Evolutionary conservation across 306 rosid genomes (phyloP).

Genomic region (Quercus mongolica): DNA sequence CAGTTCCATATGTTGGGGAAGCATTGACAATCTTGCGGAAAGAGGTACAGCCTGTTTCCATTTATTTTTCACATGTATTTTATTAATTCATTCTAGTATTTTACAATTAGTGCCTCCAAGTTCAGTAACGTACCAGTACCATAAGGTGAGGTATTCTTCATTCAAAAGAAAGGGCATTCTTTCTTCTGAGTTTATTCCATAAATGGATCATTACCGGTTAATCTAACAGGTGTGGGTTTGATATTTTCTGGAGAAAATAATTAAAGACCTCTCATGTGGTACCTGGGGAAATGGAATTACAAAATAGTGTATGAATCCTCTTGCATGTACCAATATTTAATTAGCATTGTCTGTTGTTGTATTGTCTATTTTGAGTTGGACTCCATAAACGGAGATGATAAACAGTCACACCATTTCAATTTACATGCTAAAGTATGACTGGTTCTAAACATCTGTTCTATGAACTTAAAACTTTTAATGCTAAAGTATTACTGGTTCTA

Average conservation of each 20-base stretch:
- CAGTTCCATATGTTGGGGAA: slow-evolving; percentile 97
- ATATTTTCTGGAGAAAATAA: slow-evolving; percentile 1
- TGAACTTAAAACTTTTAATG: neutral
- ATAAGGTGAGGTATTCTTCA: neutral
- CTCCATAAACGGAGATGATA: neutral
- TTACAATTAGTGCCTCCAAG: neutral
- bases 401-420: neutral
- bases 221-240: too few species aligned
- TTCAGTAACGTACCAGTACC: neutral
- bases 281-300: neutral
- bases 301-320: neutral
- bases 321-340: neutral
- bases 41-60: slow-evolving; percentile 53
- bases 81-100: slow-evolving; percentile 5
- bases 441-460: neutral
- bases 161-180: neutral
- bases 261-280: neutral
- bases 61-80: neutral
- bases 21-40: slow-evolving; percentile 75
- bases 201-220: neutral
- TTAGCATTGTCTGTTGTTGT: neutral
- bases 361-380: neutral
- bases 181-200: neutral
- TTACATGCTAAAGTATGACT: neutral
- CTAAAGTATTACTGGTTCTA: neutral